Conservation (phyloP, 2,329 filamentous ascomycete genomes). For the Venturia oleaginea region DNA sequence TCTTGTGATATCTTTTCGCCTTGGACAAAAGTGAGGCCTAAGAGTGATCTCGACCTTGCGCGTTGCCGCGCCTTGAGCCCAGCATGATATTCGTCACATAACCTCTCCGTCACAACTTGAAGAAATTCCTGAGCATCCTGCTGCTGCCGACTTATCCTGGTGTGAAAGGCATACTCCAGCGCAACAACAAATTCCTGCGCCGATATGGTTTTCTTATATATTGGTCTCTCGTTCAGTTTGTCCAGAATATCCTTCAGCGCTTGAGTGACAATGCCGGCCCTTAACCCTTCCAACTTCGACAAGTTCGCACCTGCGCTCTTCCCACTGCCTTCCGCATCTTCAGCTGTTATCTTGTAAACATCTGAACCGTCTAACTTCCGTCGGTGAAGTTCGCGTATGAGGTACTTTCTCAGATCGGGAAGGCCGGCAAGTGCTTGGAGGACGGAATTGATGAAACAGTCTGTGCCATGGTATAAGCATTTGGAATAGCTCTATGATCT, state of each 20-base stretch:
- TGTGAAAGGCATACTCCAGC: slow-evolving; percentile 77
- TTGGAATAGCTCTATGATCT: not conserved
- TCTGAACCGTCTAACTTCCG: slow-evolving; percentile 68
- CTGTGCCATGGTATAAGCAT: slow-evolving; percentile 6
- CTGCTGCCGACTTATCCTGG: slow-evolving; percentile 86
- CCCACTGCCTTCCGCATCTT: slow-evolving; percentile 38
- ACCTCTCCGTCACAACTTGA: slow-evolving; percentile 82
- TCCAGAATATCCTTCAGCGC: slow-evolving; percentile 91
- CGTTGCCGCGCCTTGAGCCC: slow-evolving; percentile 59
- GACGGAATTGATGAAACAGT: slow-evolving; percentile 77
- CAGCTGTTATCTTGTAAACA: slow-evolving; percentile 59
- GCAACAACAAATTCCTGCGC: slow-evolving; percentile 75
- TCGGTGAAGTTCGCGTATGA: slow-evolving; percentile 85
- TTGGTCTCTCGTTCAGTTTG: slow-evolving; percentile 82
- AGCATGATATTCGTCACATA: slow-evolving; percentile 91
- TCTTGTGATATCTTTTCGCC: not conserved
- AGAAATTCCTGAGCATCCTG: slow-evolving; percentile 97
- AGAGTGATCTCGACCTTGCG: not conserved
- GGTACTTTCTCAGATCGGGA: slow-evolving; percentile 77
- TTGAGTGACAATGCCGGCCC: slow-evolving; percentile 72
- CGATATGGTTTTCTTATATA: slow-evolving; percentile 88
- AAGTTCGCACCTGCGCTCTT: slow-evolving; percentile 23
- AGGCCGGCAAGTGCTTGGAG: slow-evolving; percentile 88
- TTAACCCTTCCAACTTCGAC: slow-evolving; percentile 51
- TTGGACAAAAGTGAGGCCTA: slow-evolving; percentile 18